phyloP scores from a whole-genome alignment of 73 alveolate genomes.

The Paramecium octaurelia region DNA sequence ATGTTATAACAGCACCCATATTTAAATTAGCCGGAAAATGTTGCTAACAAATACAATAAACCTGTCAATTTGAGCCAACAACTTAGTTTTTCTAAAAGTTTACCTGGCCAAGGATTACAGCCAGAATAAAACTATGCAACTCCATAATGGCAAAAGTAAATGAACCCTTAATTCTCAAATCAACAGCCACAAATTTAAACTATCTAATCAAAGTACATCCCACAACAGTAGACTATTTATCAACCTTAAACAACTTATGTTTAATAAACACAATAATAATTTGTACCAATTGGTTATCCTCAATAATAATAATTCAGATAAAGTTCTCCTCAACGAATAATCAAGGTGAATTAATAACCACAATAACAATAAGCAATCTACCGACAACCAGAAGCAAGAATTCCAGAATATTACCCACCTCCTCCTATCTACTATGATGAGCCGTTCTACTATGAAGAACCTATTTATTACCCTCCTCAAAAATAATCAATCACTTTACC shows the following conservation, averaged over 20 bases:
- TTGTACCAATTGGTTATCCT: background rate
- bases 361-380: background rate
- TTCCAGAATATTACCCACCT: background rate
- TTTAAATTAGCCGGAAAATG: background rate
- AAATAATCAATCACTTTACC: background rate
- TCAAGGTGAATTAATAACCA: background rate
- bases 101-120: background rate
- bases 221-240: background rate
- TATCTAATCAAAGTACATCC: background rate
- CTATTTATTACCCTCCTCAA: background rate
- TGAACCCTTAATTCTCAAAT: background rate
- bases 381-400: background rate
- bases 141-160: background rate
- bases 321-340: background rate
- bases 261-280: background rate
- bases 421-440: background rate
- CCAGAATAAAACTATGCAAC: background rate
- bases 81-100: background rate
- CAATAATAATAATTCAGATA: background rate
- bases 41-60: background rate
- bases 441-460: background rate
- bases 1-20: conserved; percentile 25
- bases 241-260: background rate
- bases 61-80: background rate
- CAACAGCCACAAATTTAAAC: background rate